phyloP scores from a whole-genome alignment of 139 green algal species.

The Raphidocelis subcapitata region DNA sequence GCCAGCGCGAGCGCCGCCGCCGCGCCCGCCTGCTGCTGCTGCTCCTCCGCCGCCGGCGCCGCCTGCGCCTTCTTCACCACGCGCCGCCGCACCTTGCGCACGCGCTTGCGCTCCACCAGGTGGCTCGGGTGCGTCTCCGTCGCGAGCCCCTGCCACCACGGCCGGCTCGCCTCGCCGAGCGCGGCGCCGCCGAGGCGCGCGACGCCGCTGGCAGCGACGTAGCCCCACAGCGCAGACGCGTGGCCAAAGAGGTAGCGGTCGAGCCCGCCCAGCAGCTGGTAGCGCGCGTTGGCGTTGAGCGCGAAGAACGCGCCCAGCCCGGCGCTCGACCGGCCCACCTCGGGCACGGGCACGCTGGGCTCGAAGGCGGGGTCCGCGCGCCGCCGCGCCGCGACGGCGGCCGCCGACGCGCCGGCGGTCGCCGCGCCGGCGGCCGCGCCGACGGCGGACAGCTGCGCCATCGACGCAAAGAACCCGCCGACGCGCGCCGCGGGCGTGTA shows the following conservation, averaged over 20 bases:
- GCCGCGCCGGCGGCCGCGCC: constrained; percentile 65
- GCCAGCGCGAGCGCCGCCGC: constrained; percentile 23
- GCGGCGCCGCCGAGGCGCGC: constrained; percentile 25
- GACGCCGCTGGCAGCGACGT: constrained; percentile 53
- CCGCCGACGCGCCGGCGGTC: constrained; percentile 46
- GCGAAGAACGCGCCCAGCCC: constrained; percentile 83
- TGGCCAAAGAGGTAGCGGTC: constrained; percentile 89
- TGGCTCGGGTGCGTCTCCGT: constrained; percentile 10
- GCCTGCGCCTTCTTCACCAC: constrained; percentile 39
- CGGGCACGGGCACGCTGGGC: constrained; percentile 77
- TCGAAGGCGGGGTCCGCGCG: constrained; percentile 59
- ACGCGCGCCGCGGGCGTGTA: constrained; percentile 70
- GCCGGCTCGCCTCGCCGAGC: constrained; percentile 48
- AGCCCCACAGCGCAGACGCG: constrained; percentile 73
- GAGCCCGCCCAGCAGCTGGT: constrained; percentile 90
- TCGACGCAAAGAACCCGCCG: constrained; percentile 77
- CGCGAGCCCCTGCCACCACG: constrained; percentile 56
- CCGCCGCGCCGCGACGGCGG: constrained; percentile 46
- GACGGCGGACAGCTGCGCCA: constrained; percentile 85
- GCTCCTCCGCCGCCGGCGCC: constrained; percentile 8
- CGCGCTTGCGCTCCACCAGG: constrained; percentile 5
- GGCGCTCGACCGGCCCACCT: constrained; percentile 48
- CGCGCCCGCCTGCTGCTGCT: too few relatives aligned
- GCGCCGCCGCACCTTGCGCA: constrained; percentile 20
- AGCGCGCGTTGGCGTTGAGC: constrained; percentile 84